Evolutionary conservation across 225 moss, liverwort and hornwort species (phyloP).

Genomic region (Sphagnum tenellum): DNA sequence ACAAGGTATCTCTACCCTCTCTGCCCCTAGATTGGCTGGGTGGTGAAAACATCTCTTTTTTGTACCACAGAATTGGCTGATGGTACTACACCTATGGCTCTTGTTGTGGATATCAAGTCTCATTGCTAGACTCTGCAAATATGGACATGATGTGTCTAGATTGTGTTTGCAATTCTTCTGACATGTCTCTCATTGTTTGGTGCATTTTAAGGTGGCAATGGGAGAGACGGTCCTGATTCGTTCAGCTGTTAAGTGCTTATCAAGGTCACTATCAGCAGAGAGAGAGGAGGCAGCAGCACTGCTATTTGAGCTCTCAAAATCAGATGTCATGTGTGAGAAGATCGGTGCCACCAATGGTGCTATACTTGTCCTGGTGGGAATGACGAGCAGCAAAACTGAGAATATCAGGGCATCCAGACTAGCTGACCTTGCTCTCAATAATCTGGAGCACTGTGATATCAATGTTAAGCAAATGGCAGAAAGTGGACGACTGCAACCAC

Average conservation of each 20-base stretch:
- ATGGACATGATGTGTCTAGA: no score
- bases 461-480: conserved; percentile 69
- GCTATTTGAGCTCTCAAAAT: conserved; percentile 51
- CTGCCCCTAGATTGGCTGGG: no score
- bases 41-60: no score
- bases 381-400: conserved; percentile 57
- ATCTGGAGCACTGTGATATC: conserved; percentile 47
- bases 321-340: conserved; percentile 35
- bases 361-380: conserved; percentile 50
- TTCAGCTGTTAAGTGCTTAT: conserved; percentile 45
- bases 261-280: conserved; percentile 40
- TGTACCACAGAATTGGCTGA: no score
- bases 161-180: not conserved
- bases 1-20: conserved; percentile 15
- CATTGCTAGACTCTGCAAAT: no score
- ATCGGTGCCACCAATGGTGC: conserved; percentile 62
- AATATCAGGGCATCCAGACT: conserved; percentile 32
- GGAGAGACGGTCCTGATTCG: conserved; percentile 48
- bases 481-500: conserved; percentile 61
- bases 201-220: conserved; percentile 43
- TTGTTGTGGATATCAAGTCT: no score
- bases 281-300: conserved; percentile 55
- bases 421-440: conserved; percentile 44
- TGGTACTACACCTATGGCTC: no score
- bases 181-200: not conserved